Base-by-base conservation (phyloP, 2,329 filamentous ascomycete species). In the Nectriaceae sp. region DNA sequence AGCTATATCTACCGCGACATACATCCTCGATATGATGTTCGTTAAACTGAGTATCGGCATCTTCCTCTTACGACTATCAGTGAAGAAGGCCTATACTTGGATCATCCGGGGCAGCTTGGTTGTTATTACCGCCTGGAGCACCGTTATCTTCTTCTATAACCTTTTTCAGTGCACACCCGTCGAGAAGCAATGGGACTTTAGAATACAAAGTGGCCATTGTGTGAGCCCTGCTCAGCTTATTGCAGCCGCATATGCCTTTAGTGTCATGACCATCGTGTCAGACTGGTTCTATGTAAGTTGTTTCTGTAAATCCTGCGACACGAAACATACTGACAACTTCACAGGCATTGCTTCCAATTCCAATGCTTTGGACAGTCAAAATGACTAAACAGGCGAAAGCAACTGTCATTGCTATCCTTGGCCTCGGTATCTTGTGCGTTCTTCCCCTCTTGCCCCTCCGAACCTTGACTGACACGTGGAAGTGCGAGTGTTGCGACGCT, bases 11-110 rank as follows among this genome's bases (percentile, higher is more conserved):
- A 76, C 77, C 1, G 74, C 71, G 5, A 73, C 73, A 2, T 80
- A 80, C 46, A 65, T 81, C 38, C 53, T 74, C 10, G 71, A 78
- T 51, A 82, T 82, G 77, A 75, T 80, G 70, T 74, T 82, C 50
- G 74, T 80, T 64, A 82, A 82, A 63, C 64, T 81, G 42, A 78
- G 78, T 63, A 80, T 82, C 41, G 75, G 73, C 26, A 65, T 80
- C 49, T 79, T 80, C 50, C 70, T 80, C 8, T 62, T 82, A 16
- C 70, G 76, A 5, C 65, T 81, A 15, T 73, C 77, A 1, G 69
- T 71, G 3, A 65, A 71, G 36, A 72, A 66, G 40, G 60, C 72
- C 18, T 82, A 81, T 58, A 74, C 68, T 19, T 78, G 71, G 59
- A 75, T 74, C 29, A 70, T 82, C 5, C 70, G 70, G 53, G 57